Evolutionary conservation across 192 early-diverging fungal genomes (phyloP).

Genomic region (Rhizophlyctis rosea): DNA sequence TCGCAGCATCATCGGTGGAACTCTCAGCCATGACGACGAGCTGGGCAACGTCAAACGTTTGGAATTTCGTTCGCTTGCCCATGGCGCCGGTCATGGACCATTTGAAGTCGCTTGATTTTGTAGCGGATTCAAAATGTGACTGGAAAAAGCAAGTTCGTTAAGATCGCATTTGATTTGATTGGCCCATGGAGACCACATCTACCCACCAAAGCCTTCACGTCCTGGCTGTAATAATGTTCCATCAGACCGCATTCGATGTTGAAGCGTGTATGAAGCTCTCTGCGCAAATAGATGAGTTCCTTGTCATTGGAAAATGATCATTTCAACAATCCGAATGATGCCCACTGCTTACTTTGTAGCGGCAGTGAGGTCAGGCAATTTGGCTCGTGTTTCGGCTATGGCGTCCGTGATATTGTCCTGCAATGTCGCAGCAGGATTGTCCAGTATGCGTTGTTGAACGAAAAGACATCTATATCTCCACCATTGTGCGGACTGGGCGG

Average conservation of each 20-base stretch:
- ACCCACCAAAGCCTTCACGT: constrained; percentile 54
- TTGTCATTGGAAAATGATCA: too few relatives aligned
- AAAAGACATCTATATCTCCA: constrained; percentile 73
- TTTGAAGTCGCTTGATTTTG: constrained; percentile 71
- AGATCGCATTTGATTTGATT: too few relatives aligned
- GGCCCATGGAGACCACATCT: too few relatives aligned
- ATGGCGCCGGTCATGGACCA: constrained; percentile 88
- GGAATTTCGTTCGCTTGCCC: constrained; percentile 91
- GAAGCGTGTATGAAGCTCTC: constrained; percentile 58
- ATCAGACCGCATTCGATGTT: constrained; percentile 78
- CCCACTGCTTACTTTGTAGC: too few relatives aligned
- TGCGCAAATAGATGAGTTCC: constrained; percentile 8
- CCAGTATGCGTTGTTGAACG: constrained; percentile 73
- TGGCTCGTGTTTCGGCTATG: constrained; percentile 4
- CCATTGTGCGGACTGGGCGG: constrained; percentile 53
- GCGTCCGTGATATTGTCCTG: constrained; percentile 41
- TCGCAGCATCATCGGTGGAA: constrained; percentile 34
- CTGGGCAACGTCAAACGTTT: constrained; percentile 83
- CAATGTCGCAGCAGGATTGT: constrained; percentile 61
- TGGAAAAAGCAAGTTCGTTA: too few relatives aligned
- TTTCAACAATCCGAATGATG: too few relatives aligned
- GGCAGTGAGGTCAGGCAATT: too few relatives aligned
- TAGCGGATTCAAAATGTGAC: constrained; percentile 66
- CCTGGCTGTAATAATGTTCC: constrained; percentile 72
- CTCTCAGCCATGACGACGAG: constrained; percentile 89